A percentile compares a stretch with the other conserved stretches of the same genome.
Evolutionary conservation across 2,329 filamentous ascomycete genomes (phyloP).

Genomic region (Paraconiothyrium sp.): DNA sequence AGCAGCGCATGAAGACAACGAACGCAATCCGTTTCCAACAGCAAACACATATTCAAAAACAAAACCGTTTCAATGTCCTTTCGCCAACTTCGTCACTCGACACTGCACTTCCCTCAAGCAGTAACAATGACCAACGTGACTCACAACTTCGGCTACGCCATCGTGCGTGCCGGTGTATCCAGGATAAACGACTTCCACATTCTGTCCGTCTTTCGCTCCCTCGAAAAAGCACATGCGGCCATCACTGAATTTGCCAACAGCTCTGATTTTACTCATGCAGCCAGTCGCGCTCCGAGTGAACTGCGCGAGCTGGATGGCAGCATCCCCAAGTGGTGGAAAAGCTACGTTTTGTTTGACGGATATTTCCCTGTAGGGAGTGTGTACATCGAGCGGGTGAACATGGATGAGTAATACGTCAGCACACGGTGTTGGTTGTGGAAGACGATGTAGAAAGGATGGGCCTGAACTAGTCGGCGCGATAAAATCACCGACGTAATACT

Average conservation of each 20-base stretch:
- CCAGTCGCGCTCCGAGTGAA: neutral
- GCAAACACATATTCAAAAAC: neutral
- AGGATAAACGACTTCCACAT: neutral
- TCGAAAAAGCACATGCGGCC: neutral
- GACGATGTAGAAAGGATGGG: neutral
- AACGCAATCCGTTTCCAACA: neutral
- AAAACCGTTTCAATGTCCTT: neutral
- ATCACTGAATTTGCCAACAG: neutral
- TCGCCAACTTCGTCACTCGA: neutral
- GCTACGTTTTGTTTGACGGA: neutral
- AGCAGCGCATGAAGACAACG: neutral
- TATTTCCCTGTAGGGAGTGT: neutral
- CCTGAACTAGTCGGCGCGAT: no score
- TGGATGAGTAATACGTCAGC: neutral
- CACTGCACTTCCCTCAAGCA: neutral
- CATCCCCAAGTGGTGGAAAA: conserved; percentile 3
- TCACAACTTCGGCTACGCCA: conserved; percentile 1
- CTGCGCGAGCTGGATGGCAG: neutral
- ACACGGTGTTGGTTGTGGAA: neutral
- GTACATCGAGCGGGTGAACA: conserved; percentile 2
- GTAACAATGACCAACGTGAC: neutral
- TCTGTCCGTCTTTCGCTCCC: neutral
- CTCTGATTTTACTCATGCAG: neutral
- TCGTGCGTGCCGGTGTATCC: neutral
- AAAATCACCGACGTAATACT: no score